phyloP scores from a whole-genome alignment of 1,284 basidiomycete species.

The Ustilago hordei region DNA sequence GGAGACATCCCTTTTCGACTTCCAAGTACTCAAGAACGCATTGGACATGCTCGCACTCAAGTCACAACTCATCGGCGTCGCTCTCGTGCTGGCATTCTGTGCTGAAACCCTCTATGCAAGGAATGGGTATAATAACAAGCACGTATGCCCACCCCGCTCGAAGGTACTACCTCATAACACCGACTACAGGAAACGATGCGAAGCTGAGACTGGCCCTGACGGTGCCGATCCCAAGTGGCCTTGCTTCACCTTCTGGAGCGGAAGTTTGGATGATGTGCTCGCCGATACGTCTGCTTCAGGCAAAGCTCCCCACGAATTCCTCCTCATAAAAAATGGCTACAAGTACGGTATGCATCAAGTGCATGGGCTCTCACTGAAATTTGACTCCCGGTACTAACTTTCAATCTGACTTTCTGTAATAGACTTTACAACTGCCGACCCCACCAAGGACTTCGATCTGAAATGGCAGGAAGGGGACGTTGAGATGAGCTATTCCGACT shows the following conservation, averaged over 20 bases:
- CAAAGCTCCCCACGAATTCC: conserved; percentile 1
- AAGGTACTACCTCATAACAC: conserved; percentile 14
- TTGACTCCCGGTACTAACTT: background rate
- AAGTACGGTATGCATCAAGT: conserved; percentile 13
- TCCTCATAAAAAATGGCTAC: conserved; percentile 21
- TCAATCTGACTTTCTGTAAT: background rate
- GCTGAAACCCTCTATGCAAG: background rate
- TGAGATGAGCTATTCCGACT: conserved; percentile 10
- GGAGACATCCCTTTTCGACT: background rate
- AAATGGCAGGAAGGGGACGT: background rate
- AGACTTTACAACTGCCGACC: conserved; percentile 29
- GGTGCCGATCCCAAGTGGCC: conserved; percentile 20
- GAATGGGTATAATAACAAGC: background rate
- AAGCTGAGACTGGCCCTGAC: background rate
- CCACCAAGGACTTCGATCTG: conserved; percentile 7
- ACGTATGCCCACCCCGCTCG: background rate
- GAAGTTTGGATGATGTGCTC: background rate
- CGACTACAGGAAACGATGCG: conserved; percentile 20
- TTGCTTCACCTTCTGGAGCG: conserved; percentile 22
- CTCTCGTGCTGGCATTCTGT: background rate
- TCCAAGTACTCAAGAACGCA: background rate
- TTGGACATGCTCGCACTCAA: background rate
- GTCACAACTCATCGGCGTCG: background rate
- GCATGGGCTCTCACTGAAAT: background rate
- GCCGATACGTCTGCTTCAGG: background rate